phyloP scores from a whole-genome alignment of 179 eudicot genomes.

The Spergularia azorica region DNA sequence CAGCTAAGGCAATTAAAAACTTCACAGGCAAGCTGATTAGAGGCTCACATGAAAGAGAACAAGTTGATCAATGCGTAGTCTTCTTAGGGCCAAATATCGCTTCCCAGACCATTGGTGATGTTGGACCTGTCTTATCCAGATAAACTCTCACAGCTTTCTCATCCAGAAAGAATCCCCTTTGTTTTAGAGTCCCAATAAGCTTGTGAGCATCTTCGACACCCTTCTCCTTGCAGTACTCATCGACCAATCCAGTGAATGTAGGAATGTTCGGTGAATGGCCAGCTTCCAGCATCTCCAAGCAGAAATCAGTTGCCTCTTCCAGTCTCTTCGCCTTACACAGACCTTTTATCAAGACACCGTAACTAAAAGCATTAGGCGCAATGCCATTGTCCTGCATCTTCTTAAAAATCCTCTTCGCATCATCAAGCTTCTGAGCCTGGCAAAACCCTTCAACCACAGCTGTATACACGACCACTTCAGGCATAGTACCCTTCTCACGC shows the following conservation, averaged over 20 bases:
- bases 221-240: constrained; percentile 67
- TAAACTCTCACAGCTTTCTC: constrained; percentile 67
- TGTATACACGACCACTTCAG: constrained; percentile 85
- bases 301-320: constrained; percentile 66
- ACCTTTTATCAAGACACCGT: constrained; percentile 60
- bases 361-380: constrained; percentile 75
- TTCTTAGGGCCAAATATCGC: constrained; percentile 72
- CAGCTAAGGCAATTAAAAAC: not conserved
- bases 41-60: constrained; percentile 21
- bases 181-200: constrained; percentile 41
- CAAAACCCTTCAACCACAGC: constrained; percentile 95
- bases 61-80: constrained; percentile 22
- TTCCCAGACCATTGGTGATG: constrained; percentile 70
- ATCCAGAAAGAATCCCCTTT: constrained; percentile 65
- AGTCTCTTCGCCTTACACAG: constrained; percentile 52
- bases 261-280: constrained; percentile 74
- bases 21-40: constrained; percentile 25
- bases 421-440: constrained; percentile 71
- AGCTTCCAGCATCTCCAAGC: constrained; percentile 79
- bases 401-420: constrained; percentile 74
- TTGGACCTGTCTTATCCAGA: constrained; percentile 76
- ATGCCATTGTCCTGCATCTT: constrained; percentile 81
- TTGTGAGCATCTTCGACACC: constrained; percentile 72
- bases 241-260: constrained; percentile 72
- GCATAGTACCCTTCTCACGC: constrained; percentile 90